Evolutionary conservation across 352 stramenopile species (phyloP), one percentile per base, ranked within the genome.

Genomic region (Pythium dissimile): DNA sequence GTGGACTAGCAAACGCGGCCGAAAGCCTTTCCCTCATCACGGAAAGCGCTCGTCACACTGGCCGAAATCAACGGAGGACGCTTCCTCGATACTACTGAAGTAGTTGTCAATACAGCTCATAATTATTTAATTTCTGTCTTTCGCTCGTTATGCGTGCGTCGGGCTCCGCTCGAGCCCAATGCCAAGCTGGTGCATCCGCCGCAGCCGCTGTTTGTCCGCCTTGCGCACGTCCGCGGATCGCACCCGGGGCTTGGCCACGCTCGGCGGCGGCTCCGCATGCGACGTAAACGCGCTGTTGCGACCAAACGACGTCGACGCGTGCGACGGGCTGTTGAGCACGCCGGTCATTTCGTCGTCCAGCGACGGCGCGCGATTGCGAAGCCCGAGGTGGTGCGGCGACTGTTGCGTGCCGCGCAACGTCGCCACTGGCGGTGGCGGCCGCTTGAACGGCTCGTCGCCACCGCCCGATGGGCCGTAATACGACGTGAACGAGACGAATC

Each of bases 261-360:
- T 62, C 7, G 23, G 26, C 1, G 54, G 54, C 21, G 48, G 44
- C 32, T 43, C 24, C 4, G 43, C 10, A 3, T 15, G 5, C 13
- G n/a, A 37, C 6, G 48, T n/a, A 34, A 37, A 37, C 3, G 34
- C 32, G 15, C 27, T 27, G 26, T 49, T 28, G 7, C 38, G 47
- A 47, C 35, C 20, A 15, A 47, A 30, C 4, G 44, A 26, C 9
- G 46, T 38, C 15, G 49, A 44, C 16, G 27, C 15, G 21, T 51
- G 52, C 5, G 54, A 62, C 21, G 54, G 54, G 43, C 54, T 62
- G 54, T 62, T 62, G 35, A 62, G 44, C 26, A 64, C 47, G 39
- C 56, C 56, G 23, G 56, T 47, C 30, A 64, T 57, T 2, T 57
- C 56, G 38, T 64, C 56, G 31, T 64, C 56, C 11, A 64, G 56